Evolutionary conservation across 2,329 filamentous ascomycete species (phyloP).

Genomic region (Xylariomycetidae sp.): DNA sequence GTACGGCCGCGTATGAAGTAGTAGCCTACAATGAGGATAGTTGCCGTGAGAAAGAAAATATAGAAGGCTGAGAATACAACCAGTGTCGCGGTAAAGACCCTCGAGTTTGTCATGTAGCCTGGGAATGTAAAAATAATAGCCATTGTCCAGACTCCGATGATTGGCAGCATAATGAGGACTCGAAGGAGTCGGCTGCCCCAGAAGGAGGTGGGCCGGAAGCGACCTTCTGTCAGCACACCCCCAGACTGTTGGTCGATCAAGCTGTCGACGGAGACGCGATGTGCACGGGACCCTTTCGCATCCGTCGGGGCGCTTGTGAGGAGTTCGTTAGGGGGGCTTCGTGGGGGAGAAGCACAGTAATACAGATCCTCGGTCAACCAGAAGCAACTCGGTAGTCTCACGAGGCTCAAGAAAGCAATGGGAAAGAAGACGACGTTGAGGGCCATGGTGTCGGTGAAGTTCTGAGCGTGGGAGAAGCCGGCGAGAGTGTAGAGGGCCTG

Average conservation of each 20-base stretch:
- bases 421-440: conserved; percentile 16
- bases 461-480: neutral
- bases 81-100: conserved; percentile 6
- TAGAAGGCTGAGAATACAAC: conserved; percentile 2
- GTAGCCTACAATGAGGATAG: conserved; percentile 6
- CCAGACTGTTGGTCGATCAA: neutral
- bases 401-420: conserved; percentile 16
- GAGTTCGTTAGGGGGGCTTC: neutral
- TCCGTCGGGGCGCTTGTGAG: neutral
- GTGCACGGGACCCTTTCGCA: neutral
- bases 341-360: conserved; percentile 3
- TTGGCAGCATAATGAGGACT: conserved; percentile 5
- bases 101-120: conserved; percentile 1
- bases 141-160: conserved; percentile 1
- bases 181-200: conserved; percentile 10
- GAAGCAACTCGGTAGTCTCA: conserved; percentile 13
- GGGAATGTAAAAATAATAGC: neutral
- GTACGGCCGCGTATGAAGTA: conserved; percentile 13
- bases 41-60: conserved; percentile 14
- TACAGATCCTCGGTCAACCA: conserved; percentile 19
- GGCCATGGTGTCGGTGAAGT: conserved; percentile 6
- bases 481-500: conserved; percentile 5
- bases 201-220: conserved; percentile 5
- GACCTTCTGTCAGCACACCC: neutral
- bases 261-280: neutral